A percentile compares a stretch with the other conserved stretches of the same genome.
Evolutionary conservation across 2,329 filamentous ascomycete genomes (phyloP).

Genomic region (Venturia oleaginea): DNA sequence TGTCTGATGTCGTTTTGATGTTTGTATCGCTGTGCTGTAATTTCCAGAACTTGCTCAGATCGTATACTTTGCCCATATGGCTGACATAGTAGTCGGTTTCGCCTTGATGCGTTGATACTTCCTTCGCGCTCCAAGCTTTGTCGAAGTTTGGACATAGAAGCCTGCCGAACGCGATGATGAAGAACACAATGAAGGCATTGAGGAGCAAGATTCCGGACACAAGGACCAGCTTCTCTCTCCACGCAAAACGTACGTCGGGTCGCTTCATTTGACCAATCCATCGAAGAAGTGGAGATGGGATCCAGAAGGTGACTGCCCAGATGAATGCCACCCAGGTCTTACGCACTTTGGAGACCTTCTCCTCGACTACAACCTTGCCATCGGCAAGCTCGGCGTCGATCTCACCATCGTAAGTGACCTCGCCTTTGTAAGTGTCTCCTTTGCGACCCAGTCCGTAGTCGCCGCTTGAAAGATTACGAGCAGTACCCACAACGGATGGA

Average conservation of each 20-base stretch:
- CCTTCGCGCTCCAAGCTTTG: conserved; percentile 70
- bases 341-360: conserved; percentile 53
- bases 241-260: conserved; percentile 92
- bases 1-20: conserved; percentile 48
- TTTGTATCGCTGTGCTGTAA: conserved; percentile 68
- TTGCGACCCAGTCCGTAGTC: conserved; percentile 86
- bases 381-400: conserved; percentile 72
- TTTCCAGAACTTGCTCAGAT: conserved; percentile 82
- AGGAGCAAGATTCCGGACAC: conserved; percentile 70
- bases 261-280: conserved; percentile 90
- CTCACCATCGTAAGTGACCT: conserved; percentile 61
- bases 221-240: conserved; percentile 88
- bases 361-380: conserved; percentile 65
- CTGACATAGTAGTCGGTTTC: conserved; percentile 76
- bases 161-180: conserved; percentile 78
- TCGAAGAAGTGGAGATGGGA: conserved; percentile 76
- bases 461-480: conserved; percentile 40
- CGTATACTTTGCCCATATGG: conserved; percentile 81
- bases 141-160: conserved; percentile 84
- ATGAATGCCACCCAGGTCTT: conserved; percentile 73
- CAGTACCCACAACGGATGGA: conserved; percentile 56
- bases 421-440: conserved; percentile 67
- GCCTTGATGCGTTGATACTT: conserved; percentile 64
- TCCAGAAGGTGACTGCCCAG: conserved; percentile 88
- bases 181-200: conserved; percentile 79